Evolutionary conservation across 345 rosid genomes (phyloP), one percentile per base, ranked within the genome.

Genomic region (Eucalyptus erythrocorys): DNA sequence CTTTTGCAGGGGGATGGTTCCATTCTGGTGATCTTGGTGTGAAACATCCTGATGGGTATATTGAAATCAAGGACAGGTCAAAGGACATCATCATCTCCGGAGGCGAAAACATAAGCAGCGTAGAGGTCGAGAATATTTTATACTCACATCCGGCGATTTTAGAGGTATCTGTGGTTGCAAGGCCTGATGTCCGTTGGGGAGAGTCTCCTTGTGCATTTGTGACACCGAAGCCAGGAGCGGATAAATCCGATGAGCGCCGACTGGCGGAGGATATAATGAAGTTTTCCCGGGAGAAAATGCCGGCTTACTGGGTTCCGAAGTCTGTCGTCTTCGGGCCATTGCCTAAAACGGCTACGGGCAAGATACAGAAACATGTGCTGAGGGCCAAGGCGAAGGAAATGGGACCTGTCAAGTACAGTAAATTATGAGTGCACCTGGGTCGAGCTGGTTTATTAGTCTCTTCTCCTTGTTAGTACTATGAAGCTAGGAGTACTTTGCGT

Each of bases 301-400:
- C 98, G n/a, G 93, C 94, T 81, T 98, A 93, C 88, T 95, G 99
- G 96, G 99, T 96, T 32, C 99, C 99, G 2, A 97, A 91, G 89
- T 97, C 99, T 0, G 95, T 97, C 15, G 89, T 97, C 48, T 96
- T 98, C 87, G 99, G 99, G 49, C 92, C 96, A 1, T 90, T 98
- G 92, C 99, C 99, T 4, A 98, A 96, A 93, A 96, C 99, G 1
- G 99, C 99, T 14, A 96, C 98, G 8, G 99, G 99, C 42, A 97
- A 96, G 94, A 95, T 96, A 89, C 99, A 94, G 94, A 98, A 98
- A 90, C 97, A 96, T 91, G 53, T 96, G 48, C 91, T 97, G 71
- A 91, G 99, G 90, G 90, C 95, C 19, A 95, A 93, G 92, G 99
- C 96, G 8, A 96, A 93, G 90, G 97, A 96, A 89, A 89, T 95